Base-by-base conservation (phyloP, 176 grass and related monocot genomes). In the Musa beccarii region DNA sequence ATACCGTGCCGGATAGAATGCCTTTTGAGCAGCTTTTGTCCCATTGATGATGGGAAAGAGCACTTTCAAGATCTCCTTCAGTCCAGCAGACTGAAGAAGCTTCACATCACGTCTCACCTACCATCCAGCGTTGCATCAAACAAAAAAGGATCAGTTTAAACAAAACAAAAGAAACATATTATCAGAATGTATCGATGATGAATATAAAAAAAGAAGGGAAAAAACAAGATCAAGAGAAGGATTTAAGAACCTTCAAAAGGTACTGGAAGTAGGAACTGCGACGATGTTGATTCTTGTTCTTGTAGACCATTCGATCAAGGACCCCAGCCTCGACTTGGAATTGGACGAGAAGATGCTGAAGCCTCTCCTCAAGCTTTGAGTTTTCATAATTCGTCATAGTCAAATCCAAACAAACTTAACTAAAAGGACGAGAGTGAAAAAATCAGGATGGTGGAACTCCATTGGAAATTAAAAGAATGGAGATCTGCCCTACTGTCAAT, bases 91-190 rank as follows among this genome's bases (percentile, higher is more conserved):
- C 2, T 81, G 77, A 24, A 92, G 82, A 29, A 89, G 87, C 62
- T 68, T 89, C 70, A 89, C 63, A 75, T 92, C 87, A 49, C 86
- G 82, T 79, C 87, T 87, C 87, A 89, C 82, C 89, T 92, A 34
- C 20, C 16, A 55, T 8, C 59, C 84, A 12, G 10, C 28, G 75
- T 5, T 43, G 21, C 53, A 54, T 29, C 26, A 49, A 1, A 7
- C 21, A 63, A 11, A 23, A 57, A 3, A 15, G 34, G 34, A 43
- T 43, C 34, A 43, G 34, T 43, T 43, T 43, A 43, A 43, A 43
- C 34, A 43, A 43, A 43, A 43, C 34, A 43, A 43, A 43, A 43
- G 34, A 43, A 43, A 43, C 34, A 43, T 34, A 34, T 4, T 34
- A 34, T 43, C 34, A 43, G 34, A 43, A 43, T 43, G 34, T 4